A percentile compares a stretch with the other conserved stretches of the same genome.
phyloP scores from a whole-genome alignment of 2,329 filamentous ascomycete genomes.

The Xylariaceae sp. region DNA sequence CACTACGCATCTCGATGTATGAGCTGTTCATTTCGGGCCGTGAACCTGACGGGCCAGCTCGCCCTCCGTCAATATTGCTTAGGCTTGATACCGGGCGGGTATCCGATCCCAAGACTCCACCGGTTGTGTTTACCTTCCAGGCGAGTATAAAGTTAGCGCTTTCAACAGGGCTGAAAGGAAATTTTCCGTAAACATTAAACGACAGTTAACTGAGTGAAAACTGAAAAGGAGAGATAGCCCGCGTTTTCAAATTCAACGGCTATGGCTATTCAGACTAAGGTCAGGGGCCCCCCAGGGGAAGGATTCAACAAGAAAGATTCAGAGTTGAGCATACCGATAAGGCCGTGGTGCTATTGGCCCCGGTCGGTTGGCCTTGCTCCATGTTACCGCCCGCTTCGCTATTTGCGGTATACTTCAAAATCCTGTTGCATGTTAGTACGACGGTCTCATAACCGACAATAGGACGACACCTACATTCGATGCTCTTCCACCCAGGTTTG shows the following conservation, averaged over 20 bases:
- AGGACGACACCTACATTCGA: slow-evolving; percentile 59
- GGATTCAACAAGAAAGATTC: not conserved
- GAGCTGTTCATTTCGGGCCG: slow-evolving; percentile 17
- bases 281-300: not conserved
- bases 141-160: slow-evolving; percentile 23
- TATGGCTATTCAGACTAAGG: not conserved
- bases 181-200: not conserved
- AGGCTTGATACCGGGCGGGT: slow-evolving; percentile 7
- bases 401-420: slow-evolving; percentile 26
- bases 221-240: not conserved
- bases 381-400: slow-evolving; percentile 24
- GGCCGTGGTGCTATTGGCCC: slow-evolving; percentile 25
- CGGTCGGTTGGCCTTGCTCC: slow-evolving; percentile 20
- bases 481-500: slow-evolving; percentile 81
- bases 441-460: not conserved
- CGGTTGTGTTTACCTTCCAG: slow-evolving; percentile 30
- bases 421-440: slow-evolving; percentile 19
- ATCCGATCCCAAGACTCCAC: slow-evolving; percentile 18
- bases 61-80: slow-evolving; percentile 7
- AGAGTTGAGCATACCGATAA: slow-evolving; percentile 5
- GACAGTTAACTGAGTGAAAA: not conserved
- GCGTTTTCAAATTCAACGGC: not conserved
- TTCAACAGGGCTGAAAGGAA: not conserved
- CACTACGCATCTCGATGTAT: slow-evolving; percentile 15
- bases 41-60: slow-evolving; percentile 16